Evolutionary conservation across 2,329 filamentous ascomycete genomes (phyloP).

Genomic region (Colletotrichum lini): DNA sequence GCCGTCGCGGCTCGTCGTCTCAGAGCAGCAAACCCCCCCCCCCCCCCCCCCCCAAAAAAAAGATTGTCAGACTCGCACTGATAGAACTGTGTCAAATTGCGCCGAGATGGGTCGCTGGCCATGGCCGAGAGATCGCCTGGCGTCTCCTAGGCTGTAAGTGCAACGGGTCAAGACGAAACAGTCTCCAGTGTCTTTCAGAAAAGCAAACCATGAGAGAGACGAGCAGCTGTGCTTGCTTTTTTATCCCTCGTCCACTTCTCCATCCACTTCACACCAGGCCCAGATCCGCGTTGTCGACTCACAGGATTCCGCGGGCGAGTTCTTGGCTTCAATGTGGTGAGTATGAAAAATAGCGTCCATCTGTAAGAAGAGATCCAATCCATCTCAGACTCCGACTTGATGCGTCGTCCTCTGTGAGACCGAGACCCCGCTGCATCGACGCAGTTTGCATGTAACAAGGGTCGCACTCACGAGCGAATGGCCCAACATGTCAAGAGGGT

Average conservation of each 20-base stretch:
- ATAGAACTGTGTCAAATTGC: background rate
- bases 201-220: background rate
- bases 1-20: background rate
- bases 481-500: background rate
- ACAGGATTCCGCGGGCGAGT: background rate
- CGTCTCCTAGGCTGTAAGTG: background rate
- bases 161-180: background rate
- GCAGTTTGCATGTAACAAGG: conserved; percentile 3
- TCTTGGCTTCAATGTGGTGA: background rate
- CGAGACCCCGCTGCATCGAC: background rate
- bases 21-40: background rate
- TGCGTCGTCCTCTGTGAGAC: background rate
- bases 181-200: background rate
- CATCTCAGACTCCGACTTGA: background rate
- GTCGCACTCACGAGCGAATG: background rate
- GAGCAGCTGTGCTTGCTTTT: background rate
- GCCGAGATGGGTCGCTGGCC: background rate
- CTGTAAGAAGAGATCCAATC: background rate
- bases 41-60: too few species aligned
- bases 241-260: background rate
- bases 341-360: background rate
- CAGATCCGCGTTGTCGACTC: background rate
- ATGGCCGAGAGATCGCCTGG: background rate
- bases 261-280: background rate
- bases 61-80: background rate